Percentiles rank a stretch among this genome's conserved stretches.
phyloP scores from a whole-genome alignment of 345 rosid genomes.

The Bruguiera sexangula region DNA sequence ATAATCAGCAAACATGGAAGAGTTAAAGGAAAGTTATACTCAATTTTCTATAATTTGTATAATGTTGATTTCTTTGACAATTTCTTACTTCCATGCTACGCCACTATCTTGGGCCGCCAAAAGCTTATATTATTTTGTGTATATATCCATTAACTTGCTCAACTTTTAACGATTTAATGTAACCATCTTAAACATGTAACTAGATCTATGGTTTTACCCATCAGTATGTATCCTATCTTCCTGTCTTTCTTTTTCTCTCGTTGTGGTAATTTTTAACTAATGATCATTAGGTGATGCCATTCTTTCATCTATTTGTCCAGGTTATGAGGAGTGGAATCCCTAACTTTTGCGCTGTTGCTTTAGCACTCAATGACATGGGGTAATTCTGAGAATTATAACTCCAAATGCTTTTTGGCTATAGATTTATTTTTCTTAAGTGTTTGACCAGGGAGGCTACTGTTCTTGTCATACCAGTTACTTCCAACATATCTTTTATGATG shows the following conservation, averaged over 20 bases:
- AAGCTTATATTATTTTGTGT: too few species aligned
- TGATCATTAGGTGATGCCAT: not conserved
- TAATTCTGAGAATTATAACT: constrained; percentile 28
- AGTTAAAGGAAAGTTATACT: not conserved
- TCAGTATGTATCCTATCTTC: not conserved
- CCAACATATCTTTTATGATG: too few species aligned
- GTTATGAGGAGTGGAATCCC: constrained; percentile 89
- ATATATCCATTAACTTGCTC: too few species aligned
- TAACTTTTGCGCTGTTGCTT: constrained; percentile 94
- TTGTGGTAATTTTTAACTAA: not conserved
- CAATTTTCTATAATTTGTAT: not conserved
- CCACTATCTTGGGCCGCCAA: not conserved
- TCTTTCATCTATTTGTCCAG: constrained; percentile 34
- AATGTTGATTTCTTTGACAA: constrained; percentile 4
- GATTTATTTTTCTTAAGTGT: not conserved
- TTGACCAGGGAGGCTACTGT: too few species aligned
- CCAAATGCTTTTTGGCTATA: not conserved
- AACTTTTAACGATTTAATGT: too few species aligned
- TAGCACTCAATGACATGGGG: constrained; percentile 85
- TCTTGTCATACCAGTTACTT: too few species aligned
- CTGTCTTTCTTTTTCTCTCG: not conserved
- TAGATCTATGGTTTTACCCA: too few species aligned
- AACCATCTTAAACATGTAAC: too few species aligned
- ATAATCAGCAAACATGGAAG: not conserved
- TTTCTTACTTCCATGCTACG: not conserved